Evolutionary conservation across 306 rosid genomes (phyloP).

Genomic region (Lithocarpus polystachyus): DNA sequence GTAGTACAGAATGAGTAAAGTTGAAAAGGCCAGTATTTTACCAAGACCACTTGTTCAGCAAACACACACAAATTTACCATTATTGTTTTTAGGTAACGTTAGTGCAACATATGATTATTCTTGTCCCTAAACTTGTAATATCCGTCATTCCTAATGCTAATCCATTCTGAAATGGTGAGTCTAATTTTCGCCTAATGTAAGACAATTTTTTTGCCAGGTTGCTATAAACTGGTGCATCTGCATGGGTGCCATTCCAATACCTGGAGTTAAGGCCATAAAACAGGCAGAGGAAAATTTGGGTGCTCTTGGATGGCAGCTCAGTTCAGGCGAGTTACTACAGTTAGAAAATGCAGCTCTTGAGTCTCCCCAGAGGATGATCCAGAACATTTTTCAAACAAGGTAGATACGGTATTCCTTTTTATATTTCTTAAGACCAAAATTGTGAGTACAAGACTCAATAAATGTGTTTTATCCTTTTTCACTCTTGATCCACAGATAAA

Average conservation of each 20-base stretch:
- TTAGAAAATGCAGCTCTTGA: slow-evolving; percentile 63
- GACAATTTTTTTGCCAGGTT: slow-evolving; percentile 45
- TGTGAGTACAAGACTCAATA: no score
- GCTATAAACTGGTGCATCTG: slow-evolving; percentile 95
- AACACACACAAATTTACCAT: background rate
- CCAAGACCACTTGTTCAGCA: background rate
- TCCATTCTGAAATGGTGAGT: background rate
- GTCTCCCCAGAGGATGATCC: slow-evolving; percentile 80
- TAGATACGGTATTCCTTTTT: background rate
- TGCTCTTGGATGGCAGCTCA: slow-evolving; percentile 82
- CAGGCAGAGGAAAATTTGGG: slow-evolving; percentile 87
- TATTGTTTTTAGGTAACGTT: background rate
- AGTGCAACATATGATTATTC: background rate
- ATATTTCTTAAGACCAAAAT: background rate
- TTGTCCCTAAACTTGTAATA: background rate
- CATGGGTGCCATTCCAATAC: slow-evolving; percentile 83
- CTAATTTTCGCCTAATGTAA: slow-evolving; percentile 13
- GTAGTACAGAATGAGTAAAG: background rate
- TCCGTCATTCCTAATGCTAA: background rate
- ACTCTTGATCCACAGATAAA: background rate
- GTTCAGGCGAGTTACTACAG: slow-evolving; percentile 55
- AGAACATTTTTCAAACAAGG: slow-evolving; percentile 88
- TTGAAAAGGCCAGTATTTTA: background rate
- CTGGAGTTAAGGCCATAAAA: slow-evolving; percentile 81
- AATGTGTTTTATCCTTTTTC: background rate